Base-by-base conservation (phyloP, 2,329 filamentous ascomycete species). In the Pseudogymnoascus sp. region DNA sequence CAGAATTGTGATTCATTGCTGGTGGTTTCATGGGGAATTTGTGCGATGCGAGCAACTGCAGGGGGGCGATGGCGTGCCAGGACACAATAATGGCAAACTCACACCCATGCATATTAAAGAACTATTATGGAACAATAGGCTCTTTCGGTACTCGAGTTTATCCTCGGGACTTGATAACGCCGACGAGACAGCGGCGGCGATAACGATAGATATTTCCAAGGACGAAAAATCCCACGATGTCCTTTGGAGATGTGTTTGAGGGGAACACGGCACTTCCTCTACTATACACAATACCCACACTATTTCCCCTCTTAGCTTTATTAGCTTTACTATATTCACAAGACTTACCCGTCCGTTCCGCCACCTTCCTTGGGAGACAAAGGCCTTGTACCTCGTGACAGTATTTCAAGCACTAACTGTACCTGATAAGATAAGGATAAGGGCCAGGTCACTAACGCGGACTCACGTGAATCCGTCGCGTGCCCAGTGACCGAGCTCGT, bases 61-160 rank as follows among this genome's bases (percentile, higher is more conserved):
- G 50, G 50, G 50, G 50, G 46, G 26, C 5, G n/a, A 56, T 56
- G 50, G 50, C 50, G 50, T 56, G 50, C 50, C 9, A 33, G 9
- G 13, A 19, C 26, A 33, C 50, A 56, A n/a, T 29, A 56, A 56
- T 56, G 29, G 50, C 50, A 56, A 56, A 56, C 50, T 56, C 50
- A 56, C 50, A 56, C 50, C 50, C 50, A 33, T 56, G 50, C 50
- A 56, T 56, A 56, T 56, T 56, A 56, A 56, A 56, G 50, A 33
- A 33, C 26, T 56, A n/a, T 33, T 33, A 33, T 33, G 21, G 50
- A 33, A 56, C 50, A 33, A 56, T 56, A 11, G 50, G 17, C 50
- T 13, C 29, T 19, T 33, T 33, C 50, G 50, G 26, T 33, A 56
- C 50, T 56, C 29, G 5, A 21, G n/a, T 56, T 56, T 19, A 56